Conservation (phyloP, 1,284 basidiomycete species). For the Cutaneotrichosporon dermatis region DNA sequence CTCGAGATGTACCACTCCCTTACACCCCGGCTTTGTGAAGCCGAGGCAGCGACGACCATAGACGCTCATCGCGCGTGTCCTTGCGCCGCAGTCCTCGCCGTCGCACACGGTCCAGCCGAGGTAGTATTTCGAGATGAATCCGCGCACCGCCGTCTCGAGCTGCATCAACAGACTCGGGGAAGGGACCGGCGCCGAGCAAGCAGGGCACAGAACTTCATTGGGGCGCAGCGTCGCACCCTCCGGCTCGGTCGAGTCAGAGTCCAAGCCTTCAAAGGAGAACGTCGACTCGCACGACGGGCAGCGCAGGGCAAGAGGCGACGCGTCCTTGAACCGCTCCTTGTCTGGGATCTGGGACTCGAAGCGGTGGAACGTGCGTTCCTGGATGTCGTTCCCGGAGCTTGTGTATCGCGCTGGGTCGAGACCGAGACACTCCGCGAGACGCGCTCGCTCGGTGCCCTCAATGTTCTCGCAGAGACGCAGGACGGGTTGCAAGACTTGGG, state of each 20-base stretch:
- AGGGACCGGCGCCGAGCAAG: conserved; percentile 59
- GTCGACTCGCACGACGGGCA: conserved; percentile 68
- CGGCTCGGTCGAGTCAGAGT: conserved; percentile 47
- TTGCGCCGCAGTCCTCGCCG: conserved; percentile 74
- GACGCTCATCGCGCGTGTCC: conserved; percentile 83
- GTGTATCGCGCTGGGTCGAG: conserved; percentile 80
- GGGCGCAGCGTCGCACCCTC: conserved; percentile 52
- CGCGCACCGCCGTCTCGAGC: conserved; percentile 77
- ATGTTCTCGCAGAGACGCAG: conserved; percentile 94
- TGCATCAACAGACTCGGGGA: conserved; percentile 69
- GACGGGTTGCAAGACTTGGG: conserved; percentile 90
- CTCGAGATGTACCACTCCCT: conserved; percentile 66
- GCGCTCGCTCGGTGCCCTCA: conserved; percentile 85
- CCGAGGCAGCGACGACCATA: conserved; percentile 75
- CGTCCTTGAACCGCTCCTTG: conserved; percentile 75
- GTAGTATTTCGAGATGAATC: conserved; percentile 76
- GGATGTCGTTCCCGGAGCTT: conserved; percentile 52
- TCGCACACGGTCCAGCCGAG: conserved; percentile 83
- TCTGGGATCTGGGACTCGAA: conserved; percentile 90
- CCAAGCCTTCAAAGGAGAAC: conserved; percentile 63
- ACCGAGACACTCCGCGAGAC: conserved; percentile 93
- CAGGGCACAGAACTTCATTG: conserved; percentile 55
- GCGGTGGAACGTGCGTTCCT: conserved; percentile 69
- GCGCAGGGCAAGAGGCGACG: conserved; percentile 63
- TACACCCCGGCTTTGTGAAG: conserved; percentile 56